Conservation (phyloP, 345 rosid species). For the Citrus maxima region DNA sequence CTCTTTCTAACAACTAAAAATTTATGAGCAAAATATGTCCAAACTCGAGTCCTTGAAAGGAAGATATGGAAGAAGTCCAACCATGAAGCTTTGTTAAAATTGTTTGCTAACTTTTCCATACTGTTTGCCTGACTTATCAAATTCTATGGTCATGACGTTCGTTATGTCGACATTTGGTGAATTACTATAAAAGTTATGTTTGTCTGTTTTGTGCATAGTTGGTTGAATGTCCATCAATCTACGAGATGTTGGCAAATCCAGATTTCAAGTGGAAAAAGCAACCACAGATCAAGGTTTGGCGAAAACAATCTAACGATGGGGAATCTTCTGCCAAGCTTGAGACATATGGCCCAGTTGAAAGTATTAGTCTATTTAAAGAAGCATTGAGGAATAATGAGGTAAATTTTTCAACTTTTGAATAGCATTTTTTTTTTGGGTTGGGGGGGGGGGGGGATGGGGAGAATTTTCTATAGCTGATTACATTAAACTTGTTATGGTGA, state of each 20-base stretch:
- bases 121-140: not conserved
- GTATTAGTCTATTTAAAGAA: conserved; percentile 55
- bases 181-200: not conserved
- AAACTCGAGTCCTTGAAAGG: not conserved
- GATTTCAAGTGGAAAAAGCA: conserved; percentile 59
- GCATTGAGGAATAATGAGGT: conserved; percentile 84
- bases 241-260: conserved; percentile 91
- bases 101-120: not conserved
- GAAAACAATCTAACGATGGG: conserved; percentile 40
- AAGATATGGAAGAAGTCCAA: not conserved
- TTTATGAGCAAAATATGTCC: not conserved
- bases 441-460: too few relatives aligned
- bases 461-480: not conserved
- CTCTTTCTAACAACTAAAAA: not conserved
- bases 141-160: not conserved
- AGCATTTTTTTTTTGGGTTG: not conserved
- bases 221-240: conserved; percentile 85
- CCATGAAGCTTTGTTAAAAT: not conserved
- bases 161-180: not conserved
- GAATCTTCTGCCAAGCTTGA: conserved; percentile 45
- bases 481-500: not conserved
- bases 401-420: not conserved
- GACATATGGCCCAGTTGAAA: conserved; percentile 52
- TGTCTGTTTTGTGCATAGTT: conserved; percentile 38
- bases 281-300: conserved; percentile 80